phyloP scores from a whole-genome alignment of 2,329 filamentous ascomycete species.

The Alternaria hordeiaustralica region DNA sequence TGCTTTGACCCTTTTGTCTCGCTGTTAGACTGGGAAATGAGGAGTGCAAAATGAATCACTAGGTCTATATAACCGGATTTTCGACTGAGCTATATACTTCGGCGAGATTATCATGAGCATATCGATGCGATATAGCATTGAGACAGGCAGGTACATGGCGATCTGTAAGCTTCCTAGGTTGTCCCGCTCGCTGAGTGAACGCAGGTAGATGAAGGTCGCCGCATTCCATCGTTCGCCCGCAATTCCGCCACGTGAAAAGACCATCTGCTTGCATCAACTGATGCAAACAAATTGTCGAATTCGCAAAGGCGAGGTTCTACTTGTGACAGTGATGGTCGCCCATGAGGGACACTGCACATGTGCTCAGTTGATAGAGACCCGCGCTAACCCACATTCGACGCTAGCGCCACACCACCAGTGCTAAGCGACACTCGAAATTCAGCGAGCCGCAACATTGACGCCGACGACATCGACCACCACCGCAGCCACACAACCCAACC shows the following conservation, averaged over 20 bases:
- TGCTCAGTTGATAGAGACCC: not conserved
- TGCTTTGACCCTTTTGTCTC: too few species aligned
- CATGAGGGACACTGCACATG: not conserved
- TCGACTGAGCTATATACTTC: too few species aligned
- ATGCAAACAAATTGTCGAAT: fast-evolving
- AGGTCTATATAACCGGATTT: not conserved
- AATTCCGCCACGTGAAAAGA: too few species aligned
- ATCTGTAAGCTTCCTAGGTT: too few species aligned
- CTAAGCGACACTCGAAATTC: constrained; percentile 25
- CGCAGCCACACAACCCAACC: constrained; percentile 33
- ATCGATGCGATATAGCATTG: too few species aligned
- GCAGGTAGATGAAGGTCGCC: too few species aligned
- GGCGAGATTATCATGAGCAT: too few species aligned
- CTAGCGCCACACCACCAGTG: constrained; percentile 8
- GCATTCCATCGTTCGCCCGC: too few species aligned
- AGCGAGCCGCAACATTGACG: constrained; percentile 15
- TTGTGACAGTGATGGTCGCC: not conserved
- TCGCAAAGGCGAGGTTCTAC: not conserved
- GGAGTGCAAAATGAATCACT: not conserved
- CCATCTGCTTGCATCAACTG: fast-evolving
- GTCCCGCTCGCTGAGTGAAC: too few species aligned
- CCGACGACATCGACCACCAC: constrained; percentile 34
- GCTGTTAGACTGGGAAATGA: not conserved
- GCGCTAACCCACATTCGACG: not conserved
- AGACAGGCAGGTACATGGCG: too few species aligned